Evolutionary conservation across 257 asterid genomes (phyloP), one percentile per base, ranked within the genome.

Genomic region (Fraxinus pennsylvanica): DNA sequence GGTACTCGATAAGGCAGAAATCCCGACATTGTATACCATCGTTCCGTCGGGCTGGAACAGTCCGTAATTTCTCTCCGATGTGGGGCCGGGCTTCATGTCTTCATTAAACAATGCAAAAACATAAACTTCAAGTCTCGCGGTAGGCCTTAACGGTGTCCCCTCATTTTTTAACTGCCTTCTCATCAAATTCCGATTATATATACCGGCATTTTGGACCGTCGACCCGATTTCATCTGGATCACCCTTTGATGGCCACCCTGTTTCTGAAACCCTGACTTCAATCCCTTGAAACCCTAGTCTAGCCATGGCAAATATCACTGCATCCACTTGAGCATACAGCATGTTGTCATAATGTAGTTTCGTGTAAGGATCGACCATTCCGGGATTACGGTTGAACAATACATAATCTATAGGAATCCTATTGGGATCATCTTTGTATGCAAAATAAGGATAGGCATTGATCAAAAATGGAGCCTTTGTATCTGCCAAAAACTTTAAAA

Each of bases 201-300:
- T 22, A 1, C 89, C 92, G 1, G 97, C 97, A 39, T 94, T 94
- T 41, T 86, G 73, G 0, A 85, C 10, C 30, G 92, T 81, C 1
- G 98, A 94, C 0, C 98, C 98, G 6, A 86, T 61, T 68, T 94
- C 98, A 17, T 85, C 36, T 0, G 74, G 5, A 70, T 92, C 97
- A 0, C 97, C 98, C 0, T 85, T 82, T 6, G 98, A 92, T 6
- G 98, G 98, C 98, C 97, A 94, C 29, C 98, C 98, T 0, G 97
- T 94, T 50, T 94, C 98, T 14, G 97, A 89, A 25, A 94, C 90
- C 63, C 89, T 72, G 6, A 94, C 96, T 59, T 91, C 96, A 1
- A 94, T 0, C 0, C 90, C 91, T 0, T 80, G 74, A 78, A 82
- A 91, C 33, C 98, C 97, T 92, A 94, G 66, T 22, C 84, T 77